These are phyloP conservation scores for Dentipellis sp. DNA, from an alignment of 768 basidiomycete genomes.

Conservation along the genomic window DNA sequence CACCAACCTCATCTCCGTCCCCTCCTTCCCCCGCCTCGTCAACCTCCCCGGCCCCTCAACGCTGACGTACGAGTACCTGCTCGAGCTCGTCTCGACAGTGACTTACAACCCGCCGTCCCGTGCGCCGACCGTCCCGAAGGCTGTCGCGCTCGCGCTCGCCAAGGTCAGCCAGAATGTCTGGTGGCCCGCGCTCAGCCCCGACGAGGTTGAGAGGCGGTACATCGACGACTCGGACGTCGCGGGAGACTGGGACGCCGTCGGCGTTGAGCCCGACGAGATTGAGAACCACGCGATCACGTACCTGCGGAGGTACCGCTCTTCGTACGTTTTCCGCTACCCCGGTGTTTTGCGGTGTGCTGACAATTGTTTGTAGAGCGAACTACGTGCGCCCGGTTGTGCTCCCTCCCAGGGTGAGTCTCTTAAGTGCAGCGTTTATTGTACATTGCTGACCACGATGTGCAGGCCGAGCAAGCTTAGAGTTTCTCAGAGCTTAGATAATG, in stretches of 20 bases:
- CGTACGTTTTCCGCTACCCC: constrained; percentile 45
- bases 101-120: constrained; percentile 68
- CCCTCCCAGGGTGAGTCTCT: constrained; percentile 38
- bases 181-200: constrained; percentile 90
- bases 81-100: constrained; percentile 69
- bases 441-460: too few relatives aligned
- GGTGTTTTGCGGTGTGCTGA: constrained; percentile 3
- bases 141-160: constrained; percentile 54
- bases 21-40: constrained; percentile 57
- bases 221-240: constrained; percentile 68
- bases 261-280: constrained; percentile 73
- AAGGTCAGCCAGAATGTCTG: constrained; percentile 59
- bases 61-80: constrained; percentile 72
- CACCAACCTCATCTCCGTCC: constrained; percentile 58
- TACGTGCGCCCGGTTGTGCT: constrained; percentile 59
- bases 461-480: too few relatives aligned
- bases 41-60: constrained; percentile 85
- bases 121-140: constrained; percentile 71
- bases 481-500: too few relatives aligned
- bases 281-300: constrained; percentile 87
- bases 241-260: constrained; percentile 80
- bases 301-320: constrained; percentile 79
- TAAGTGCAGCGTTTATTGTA: not conserved
- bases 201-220: constrained; percentile 84
- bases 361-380: constrained; percentile 39